A percentile compares a stretch with the other conserved stretches of the same genome.
These are phyloP conservation scores for Lactifluus subvellereus DNA, from an alignment of 768 basidiomycete species.

Conservation along the genomic window DNA sequence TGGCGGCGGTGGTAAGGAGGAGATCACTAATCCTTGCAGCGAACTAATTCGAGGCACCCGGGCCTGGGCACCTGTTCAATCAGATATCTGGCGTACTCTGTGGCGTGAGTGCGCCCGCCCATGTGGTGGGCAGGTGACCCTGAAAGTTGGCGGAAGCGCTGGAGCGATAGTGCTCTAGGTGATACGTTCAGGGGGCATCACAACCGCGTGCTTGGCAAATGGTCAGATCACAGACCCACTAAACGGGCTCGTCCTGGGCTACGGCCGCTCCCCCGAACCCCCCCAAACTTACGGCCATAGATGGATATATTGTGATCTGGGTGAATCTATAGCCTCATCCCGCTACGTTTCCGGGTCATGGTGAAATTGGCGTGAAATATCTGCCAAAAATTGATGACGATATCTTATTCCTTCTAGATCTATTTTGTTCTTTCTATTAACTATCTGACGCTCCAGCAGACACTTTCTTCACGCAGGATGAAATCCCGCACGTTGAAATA, in stretches of 20 bases:
- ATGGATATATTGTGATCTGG: slow-evolving; percentile 13
- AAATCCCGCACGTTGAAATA: background rate
- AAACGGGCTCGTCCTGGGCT: background rate
- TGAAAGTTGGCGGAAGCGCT: slow-evolving; percentile 10
- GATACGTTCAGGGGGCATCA: too few species aligned
- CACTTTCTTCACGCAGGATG: background rate
- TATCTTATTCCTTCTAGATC: too few species aligned
- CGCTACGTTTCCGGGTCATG: slow-evolving; percentile 7
- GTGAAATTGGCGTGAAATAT: background rate
- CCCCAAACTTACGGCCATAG: background rate
- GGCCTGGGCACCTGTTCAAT: background rate
- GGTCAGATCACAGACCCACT: background rate
- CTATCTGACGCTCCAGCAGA: background rate
- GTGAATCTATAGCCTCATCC: slow-evolving; percentile 1
- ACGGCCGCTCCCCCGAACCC: background rate
- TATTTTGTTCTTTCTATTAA: background rate
- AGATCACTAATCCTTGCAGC: background rate
- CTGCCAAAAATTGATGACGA: background rate
- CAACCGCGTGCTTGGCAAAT: background rate
- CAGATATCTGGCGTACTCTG: background rate
- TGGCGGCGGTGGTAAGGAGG: background rate
- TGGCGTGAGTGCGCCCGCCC: background rate
- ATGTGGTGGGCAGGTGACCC: slow-evolving; percentile 10
- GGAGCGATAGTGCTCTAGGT: background rate
- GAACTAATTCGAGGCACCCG: background rate